A percentile compares a stretch with the other conserved stretches of the same genome.
Evolutionary conservation across 768 basidiomycete genomes (phyloP).

Genomic region (Udeniomyces megalosporus): DNA sequence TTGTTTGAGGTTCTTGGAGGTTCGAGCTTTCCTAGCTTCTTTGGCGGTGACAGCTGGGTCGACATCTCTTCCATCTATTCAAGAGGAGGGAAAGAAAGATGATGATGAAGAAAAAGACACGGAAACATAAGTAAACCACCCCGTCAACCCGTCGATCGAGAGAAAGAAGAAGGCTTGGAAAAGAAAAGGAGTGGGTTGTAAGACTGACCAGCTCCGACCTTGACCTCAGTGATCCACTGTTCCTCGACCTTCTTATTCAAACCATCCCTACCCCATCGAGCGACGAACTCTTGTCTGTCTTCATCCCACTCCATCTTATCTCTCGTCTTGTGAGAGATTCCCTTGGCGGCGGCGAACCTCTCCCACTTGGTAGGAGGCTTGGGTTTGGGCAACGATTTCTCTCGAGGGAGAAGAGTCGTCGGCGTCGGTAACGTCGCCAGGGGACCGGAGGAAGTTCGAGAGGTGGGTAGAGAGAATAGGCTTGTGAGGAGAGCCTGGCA

Average conservation of each 20-base stretch:
- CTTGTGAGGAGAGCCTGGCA: conserved; percentile 64
- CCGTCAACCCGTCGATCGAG: no score
- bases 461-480: conserved; percentile 67
- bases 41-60: conserved; percentile 65
- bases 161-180: background rate
- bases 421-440: conserved; percentile 66
- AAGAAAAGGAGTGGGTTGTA: background rate
- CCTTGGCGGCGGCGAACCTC: conserved; percentile 81
- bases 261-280: conserved; percentile 65
- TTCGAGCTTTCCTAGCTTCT: conserved; percentile 59
- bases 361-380: conserved; percentile 96
- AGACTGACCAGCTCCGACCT: conserved; percentile 55
- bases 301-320: conserved; percentile 87
- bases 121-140: background rate
- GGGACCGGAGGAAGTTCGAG: conserved; percentile 49
- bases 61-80: conserved; percentile 47
- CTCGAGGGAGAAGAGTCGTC: conserved; percentile 60
- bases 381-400: conserved; percentile 83
- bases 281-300: conserved; percentile 80
- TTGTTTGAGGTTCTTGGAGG: conserved; percentile 72
- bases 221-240: conserved; percentile 86
- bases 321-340: conserved; percentile 61
- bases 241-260: conserved; percentile 75
- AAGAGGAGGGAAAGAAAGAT: background rate
- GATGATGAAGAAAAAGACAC: no score